Evolutionary conservation across 495 filamentous ascomycete genomes (phyloP).

Genomic region (Aspergillus sclerotioniger): DNA sequence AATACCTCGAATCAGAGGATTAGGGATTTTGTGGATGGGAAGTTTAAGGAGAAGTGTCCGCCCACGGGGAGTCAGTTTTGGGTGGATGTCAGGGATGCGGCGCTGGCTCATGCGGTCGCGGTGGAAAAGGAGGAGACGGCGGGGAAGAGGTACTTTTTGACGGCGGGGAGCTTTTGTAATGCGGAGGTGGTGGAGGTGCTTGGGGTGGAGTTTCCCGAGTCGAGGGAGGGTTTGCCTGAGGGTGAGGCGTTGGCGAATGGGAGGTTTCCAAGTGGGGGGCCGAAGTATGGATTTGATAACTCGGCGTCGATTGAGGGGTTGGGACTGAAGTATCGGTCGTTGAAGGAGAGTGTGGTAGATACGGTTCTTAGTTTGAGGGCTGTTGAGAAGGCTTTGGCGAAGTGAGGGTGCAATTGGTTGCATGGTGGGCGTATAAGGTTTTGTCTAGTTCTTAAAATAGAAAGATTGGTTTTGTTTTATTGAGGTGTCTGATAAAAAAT

Average conservation of each 20-base stretch:
- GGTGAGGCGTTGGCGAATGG: constrained; percentile 35
- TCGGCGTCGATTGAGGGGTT: constrained; percentile 44
- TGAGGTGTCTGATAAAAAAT: too few species aligned
- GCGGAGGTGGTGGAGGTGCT: constrained; percentile 56
- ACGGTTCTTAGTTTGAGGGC: constrained; percentile 24
- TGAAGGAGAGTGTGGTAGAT: constrained; percentile 51
- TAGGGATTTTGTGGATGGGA: constrained; percentile 47
- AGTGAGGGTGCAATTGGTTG: neutral
- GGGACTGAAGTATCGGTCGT: constrained; percentile 44
- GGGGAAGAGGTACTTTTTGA: constrained; percentile 60
- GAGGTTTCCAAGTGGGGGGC: constrained; percentile 39
- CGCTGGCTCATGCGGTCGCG: constrained; percentile 58
- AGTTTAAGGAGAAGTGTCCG: constrained; percentile 50
- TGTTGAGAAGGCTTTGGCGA: neutral
- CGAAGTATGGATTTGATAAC: constrained; percentile 40
- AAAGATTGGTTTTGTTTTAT: too few species aligned
- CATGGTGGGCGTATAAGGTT: too few species aligned
- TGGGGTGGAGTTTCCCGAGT: constrained; percentile 56
- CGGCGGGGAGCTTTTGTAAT: constrained; percentile 53
- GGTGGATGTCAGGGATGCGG: constrained; percentile 59
- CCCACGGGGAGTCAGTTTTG: constrained; percentile 48
- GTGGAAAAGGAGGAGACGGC: constrained; percentile 55
- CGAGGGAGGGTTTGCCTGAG: constrained; percentile 46
- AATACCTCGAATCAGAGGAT: constrained; percentile 59
- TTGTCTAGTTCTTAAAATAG: too few species aligned